Evolutionary conservation across 1,139 yeast genomes (phyloP).

Genomic region (Oligophagozyma castellii): DNA sequence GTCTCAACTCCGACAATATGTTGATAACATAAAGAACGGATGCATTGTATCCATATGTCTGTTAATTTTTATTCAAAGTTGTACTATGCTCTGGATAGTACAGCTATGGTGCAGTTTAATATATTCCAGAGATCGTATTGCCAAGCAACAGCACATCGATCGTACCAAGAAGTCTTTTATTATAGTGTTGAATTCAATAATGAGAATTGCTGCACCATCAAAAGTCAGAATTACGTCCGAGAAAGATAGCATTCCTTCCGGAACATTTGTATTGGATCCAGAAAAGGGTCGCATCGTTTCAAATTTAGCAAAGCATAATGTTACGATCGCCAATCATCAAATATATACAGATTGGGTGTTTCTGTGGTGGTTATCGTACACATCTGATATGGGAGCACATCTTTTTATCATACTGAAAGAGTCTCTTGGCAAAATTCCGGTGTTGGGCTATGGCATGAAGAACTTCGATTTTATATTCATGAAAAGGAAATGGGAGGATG

Average conservation of each 20-base stretch:
- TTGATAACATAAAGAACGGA: not conserved
- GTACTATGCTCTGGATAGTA: slow-evolving; percentile 9
- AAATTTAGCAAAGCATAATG: slow-evolving; percentile 12
- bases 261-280: slow-evolving; percentile 13
- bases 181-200: slow-evolving; percentile 16
- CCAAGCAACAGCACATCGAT: slow-evolving; percentile 12
- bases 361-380: slow-evolving; percentile 76
- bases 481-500: slow-evolving; percentile 68
- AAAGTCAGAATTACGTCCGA: slow-evolving; percentile 22
- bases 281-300: slow-evolving; percentile 14
- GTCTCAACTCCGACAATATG: too few species aligned
- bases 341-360: slow-evolving; percentile 91
- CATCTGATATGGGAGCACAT: slow-evolving; percentile 49
- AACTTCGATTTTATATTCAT: slow-evolving; percentile 68
- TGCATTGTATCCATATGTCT: slow-evolving; percentile 2
- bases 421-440: slow-evolving; percentile 59
- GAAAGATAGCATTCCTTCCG: slow-evolving; percentile 15
- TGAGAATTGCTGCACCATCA: slow-evolving; percentile 22
- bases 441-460: slow-evolving; percentile 81
- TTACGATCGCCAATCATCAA: slow-evolving; percentile 61
- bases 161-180: slow-evolving; percentile 20
- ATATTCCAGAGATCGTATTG: slow-evolving; percentile 3
- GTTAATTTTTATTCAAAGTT: slow-evolving; percentile 11
- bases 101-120: slow-evolving; percentile 8
- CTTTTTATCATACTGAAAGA: slow-evolving; percentile 66